Conservation (phyloP, 768 basidiomycete species). For the Suillus bovinus region DNA sequence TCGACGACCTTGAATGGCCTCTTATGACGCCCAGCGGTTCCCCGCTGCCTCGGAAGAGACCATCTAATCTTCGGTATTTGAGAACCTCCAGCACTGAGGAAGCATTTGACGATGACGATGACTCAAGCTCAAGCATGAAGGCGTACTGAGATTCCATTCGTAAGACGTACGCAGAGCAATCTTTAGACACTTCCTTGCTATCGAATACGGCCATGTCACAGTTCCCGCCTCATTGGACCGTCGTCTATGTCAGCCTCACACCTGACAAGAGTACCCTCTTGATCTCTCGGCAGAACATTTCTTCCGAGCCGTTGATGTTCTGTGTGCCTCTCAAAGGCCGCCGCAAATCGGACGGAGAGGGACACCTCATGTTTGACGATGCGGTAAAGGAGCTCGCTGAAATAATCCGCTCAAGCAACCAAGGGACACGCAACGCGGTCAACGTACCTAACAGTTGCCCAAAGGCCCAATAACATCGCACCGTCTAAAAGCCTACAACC, state of each 20-base stretch:
- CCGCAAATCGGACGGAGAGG: slow-evolving; percentile 73
- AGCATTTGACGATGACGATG: too few relatives aligned
- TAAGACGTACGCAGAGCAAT: slow-evolving; percentile 51
- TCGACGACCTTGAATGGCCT: slow-evolving; percentile 81
- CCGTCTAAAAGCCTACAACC: too few relatives aligned
- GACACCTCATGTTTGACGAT: slow-evolving; percentile 72
- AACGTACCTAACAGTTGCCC: too few relatives aligned
- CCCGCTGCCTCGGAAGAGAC: too few relatives aligned
- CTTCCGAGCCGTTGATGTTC: slow-evolving; percentile 57
- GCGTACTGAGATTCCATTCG: too few relatives aligned
- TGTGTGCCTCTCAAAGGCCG: slow-evolving; percentile 86
- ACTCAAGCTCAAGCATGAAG: too few relatives aligned
- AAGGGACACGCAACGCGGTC: slow-evolving; percentile 70
- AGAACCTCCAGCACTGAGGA: too few relatives aligned
- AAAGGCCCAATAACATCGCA: too few relatives aligned
- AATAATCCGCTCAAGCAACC: slow-evolving; percentile 79
- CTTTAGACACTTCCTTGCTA: slow-evolving; percentile 39
- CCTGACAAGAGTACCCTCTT: slow-evolving; percentile 84
- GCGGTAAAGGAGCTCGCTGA: slow-evolving; percentile 74
- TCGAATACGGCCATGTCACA: slow-evolving; percentile 41
- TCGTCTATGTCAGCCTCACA: slow-evolving; percentile 80
- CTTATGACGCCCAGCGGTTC: too few relatives aligned
- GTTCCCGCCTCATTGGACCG: slow-evolving; percentile 79
- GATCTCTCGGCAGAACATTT: slow-evolving; percentile 72
- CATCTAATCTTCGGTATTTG: too few relatives aligned